A percentile compares a stretch with the other conserved stretches of the same genome.
These are phyloP conservation scores for Paecilomyces fulvus DNA, from an alignment of 2,329 filamentous ascomycete genomes.

Conservation along the genomic window DNA sequence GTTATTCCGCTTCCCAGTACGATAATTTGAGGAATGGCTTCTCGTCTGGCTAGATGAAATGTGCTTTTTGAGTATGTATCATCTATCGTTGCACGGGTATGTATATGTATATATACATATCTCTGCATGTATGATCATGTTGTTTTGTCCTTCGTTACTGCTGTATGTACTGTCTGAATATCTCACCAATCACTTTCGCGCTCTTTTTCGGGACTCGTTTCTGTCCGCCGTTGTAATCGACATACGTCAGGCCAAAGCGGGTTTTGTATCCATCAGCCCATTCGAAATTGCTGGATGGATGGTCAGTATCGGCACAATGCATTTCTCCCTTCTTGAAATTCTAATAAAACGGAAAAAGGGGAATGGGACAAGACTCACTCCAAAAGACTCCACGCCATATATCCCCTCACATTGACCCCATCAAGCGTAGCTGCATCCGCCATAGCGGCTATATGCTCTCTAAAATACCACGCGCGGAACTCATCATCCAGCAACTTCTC, in stretches of 20 bases:
- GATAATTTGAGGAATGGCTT: slow-evolving; percentile 42
- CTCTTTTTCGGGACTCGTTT: slow-evolving; percentile 79
- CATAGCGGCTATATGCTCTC: slow-evolving; percentile 68
- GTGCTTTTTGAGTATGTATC: not conserved
- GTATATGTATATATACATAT: not conserved
- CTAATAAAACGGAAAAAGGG: slow-evolving; percentile 7
- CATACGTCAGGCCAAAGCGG: slow-evolving; percentile 73
- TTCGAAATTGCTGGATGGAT: slow-evolving; percentile 60
- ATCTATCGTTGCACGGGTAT: not conserved
- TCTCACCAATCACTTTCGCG: slow-evolving; percentile 58
- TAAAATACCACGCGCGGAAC: slow-evolving; percentile 72
- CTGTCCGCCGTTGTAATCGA: slow-evolving; percentile 73
- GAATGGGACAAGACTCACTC: slow-evolving; percentile 46
- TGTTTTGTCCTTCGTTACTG: slow-evolving; percentile 29
- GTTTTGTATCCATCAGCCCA: slow-evolving; percentile 90
- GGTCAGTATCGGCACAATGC: not conserved
- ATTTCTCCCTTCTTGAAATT: too few species aligned
- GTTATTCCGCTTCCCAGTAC: slow-evolving; percentile 46
- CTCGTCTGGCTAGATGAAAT: not conserved
- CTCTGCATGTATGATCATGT: not conserved
- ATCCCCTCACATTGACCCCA: slow-evolving; percentile 69
- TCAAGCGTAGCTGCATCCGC: slow-evolving; percentile 62
- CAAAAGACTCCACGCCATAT: slow-evolving; percentile 81
- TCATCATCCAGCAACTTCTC: slow-evolving; percentile 71
- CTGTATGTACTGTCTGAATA: slow-evolving; percentile 64